Evolutionary conservation across 73 alveolate genomes (phyloP).

Genomic region (Strombidium stylifer): DNA sequence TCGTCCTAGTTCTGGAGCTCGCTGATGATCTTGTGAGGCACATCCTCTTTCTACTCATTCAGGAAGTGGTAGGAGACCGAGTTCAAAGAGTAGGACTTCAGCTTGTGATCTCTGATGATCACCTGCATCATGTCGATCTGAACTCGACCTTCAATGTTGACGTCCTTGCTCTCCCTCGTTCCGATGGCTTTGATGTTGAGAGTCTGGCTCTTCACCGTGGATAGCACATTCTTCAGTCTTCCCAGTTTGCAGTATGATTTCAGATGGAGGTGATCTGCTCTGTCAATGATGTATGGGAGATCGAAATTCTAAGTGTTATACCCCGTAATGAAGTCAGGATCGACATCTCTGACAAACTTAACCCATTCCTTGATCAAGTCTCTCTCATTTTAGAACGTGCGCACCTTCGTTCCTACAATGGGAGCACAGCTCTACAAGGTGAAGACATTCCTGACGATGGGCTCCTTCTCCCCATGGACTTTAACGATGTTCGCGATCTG

Average conservation of each 20-base stretch:
- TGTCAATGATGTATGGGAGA: constrained; percentile 88
- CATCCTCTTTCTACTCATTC: constrained; percentile 99
- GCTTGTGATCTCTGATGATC: constrained; percentile 97
- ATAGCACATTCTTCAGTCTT: constrained; percentile 57
- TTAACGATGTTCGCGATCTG: constrained; percentile 96
- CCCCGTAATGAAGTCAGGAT: constrained; percentile 99
- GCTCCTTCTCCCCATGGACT: constrained; percentile 88
- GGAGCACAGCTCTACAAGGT: constrained; percentile 94
- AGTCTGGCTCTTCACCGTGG: constrained; percentile 82
- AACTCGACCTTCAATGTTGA: constrained; percentile 95
- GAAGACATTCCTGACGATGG: constrained; percentile 94
- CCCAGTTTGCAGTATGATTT: constrained; percentile 78
- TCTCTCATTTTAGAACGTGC: constrained; percentile 82
- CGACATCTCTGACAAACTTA: constrained; percentile 81
- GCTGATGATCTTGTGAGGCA: constrained; percentile 74
- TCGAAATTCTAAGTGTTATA: constrained; percentile 99
- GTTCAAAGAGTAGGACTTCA: constrained; percentile 96
- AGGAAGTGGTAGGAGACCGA: constrained; percentile 97
- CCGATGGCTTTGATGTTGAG: constrained; percentile 95
- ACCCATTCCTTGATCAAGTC: constrained; percentile 92
- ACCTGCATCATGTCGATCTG: constrained; percentile 97
- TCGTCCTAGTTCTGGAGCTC: constrained; percentile 58
- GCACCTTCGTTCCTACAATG: constrained; percentile 96
- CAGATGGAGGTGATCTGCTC: constrained; percentile 86
- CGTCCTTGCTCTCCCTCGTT: constrained; percentile 95